phyloP scores from a whole-genome alignment of 257 asterid genomes.

The Paulownia fortunei region DNA sequence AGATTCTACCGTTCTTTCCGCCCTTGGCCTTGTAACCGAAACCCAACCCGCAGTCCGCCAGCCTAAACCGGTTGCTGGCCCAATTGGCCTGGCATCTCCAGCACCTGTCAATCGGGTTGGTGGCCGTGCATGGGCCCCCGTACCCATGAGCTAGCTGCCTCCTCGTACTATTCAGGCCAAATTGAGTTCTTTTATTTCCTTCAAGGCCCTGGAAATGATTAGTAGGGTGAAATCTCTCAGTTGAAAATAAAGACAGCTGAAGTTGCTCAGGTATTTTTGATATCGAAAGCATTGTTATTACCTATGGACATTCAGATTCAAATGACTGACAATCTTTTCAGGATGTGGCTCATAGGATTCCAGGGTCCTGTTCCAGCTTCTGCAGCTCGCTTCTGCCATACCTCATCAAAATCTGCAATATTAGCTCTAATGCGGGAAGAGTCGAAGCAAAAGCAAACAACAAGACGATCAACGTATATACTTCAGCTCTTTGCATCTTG shows the following conservation, averaged over 20 bases:
- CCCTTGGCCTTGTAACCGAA: conserved; percentile 74
- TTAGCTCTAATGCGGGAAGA: conserved; percentile 42
- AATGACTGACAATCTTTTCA: conserved; percentile 40
- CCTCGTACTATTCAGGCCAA: conserved; percentile 47
- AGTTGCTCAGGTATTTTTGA: no score
- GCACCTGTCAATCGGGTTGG: conserved; percentile 86
- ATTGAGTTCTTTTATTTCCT: conserved; percentile 27
- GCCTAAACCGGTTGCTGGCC: conserved; percentile 62
- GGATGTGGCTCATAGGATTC: conserved; percentile 59
- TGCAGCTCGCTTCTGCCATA: conserved; percentile 48
- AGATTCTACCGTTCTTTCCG: conserved; percentile 63
- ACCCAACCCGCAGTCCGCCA: conserved; percentile 80
- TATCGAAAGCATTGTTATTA: not conserved
- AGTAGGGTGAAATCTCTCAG: no score
- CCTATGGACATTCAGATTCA: conserved; percentile 49
- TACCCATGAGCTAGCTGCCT: conserved; percentile 45
- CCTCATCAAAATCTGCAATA: conserved; percentile 43
- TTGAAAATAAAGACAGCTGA: no score
- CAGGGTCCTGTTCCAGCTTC: conserved; percentile 64
- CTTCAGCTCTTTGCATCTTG: conserved; percentile 36
- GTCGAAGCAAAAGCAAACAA: conserved; percentile 40
- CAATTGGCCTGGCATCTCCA: conserved; percentile 83
- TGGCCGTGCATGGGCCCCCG: conserved; percentile 57
- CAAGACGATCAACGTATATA: conserved; percentile 33
- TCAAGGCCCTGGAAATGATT: conserved; percentile 40